phyloP scores from a whole-genome alignment of 2,329 filamentous ascomycete genomes.

The Diplodia scrobiculata region DNA sequence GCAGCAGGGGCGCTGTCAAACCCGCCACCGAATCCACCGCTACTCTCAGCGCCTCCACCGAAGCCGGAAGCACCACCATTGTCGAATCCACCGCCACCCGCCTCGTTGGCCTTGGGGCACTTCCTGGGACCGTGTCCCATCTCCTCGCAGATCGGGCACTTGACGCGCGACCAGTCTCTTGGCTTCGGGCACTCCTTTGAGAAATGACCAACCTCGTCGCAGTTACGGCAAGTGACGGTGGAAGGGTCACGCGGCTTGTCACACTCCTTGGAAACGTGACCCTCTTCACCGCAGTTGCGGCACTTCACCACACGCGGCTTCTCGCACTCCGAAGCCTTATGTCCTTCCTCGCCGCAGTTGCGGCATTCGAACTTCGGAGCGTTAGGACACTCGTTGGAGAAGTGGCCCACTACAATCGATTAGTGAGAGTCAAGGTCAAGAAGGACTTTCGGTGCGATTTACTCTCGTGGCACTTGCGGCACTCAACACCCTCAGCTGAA shows the following conservation, averaged over 20 bases:
- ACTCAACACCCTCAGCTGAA: constrained; percentile 62
- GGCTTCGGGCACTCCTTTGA: constrained; percentile 61
- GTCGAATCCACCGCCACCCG: constrained; percentile 22
- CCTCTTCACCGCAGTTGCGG: constrained; percentile 43
- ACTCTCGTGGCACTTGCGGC: constrained; percentile 66
- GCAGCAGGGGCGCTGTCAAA: constrained; percentile 4
- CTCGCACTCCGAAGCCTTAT: constrained; percentile 44
- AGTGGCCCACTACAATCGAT: constrained; percentile 37
- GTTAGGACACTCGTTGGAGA: constrained; percentile 40
- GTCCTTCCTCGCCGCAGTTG: constrained; percentile 44
- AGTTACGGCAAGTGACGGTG: constrained; percentile 60
- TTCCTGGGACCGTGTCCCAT: constrained; percentile 33
- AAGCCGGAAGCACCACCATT: constrained; percentile 23
- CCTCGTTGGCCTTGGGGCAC: constrained; percentile 38
- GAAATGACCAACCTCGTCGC: constrained; percentile 63
- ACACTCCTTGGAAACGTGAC: constrained; percentile 45
- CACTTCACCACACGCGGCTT: constrained; percentile 45
- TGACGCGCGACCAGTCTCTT: constrained; percentile 54
- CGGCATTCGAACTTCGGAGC: constrained; percentile 39
- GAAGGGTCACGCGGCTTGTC: constrained; percentile 43
- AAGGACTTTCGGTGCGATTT: constrained; percentile 29
- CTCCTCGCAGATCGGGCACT: constrained; percentile 50
- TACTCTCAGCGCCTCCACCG: constrained; percentile 15
- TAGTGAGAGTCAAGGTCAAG: constrained; percentile 8
- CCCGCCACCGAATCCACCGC: constrained; percentile 2